These are phyloP conservation scores for Penicillium sp. DNA, from an alignment of 2,329 filamentous ascomycete species.

Conservation along the genomic window DNA sequence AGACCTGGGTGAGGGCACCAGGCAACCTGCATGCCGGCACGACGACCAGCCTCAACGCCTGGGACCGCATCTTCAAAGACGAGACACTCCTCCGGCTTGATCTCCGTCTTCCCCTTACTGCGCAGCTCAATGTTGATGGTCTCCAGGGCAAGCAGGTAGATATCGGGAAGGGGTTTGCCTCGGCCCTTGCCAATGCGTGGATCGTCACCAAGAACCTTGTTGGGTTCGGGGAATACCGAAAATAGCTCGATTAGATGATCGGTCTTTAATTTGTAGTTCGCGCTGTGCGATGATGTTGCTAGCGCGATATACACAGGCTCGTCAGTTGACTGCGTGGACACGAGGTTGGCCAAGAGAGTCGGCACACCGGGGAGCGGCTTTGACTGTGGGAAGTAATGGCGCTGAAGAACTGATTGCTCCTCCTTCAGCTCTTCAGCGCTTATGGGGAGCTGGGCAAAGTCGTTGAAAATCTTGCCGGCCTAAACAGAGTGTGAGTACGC, in stretches of 20 bases:
- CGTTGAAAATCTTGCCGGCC: slow-evolving; percentile 63
- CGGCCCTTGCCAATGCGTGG: slow-evolving; percentile 69
- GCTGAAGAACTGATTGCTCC: slow-evolving; percentile 63
- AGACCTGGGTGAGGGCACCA: slow-evolving; percentile 87
- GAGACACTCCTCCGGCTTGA: slow-evolving; percentile 81
- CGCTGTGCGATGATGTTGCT: slow-evolving; percentile 71
- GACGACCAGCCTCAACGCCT: slow-evolving; percentile 82
- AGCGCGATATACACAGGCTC: slow-evolving; percentile 73
- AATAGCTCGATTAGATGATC: slow-evolving; percentile 53
- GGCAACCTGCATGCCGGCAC: slow-evolving; percentile 90
- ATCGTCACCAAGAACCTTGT: slow-evolving; percentile 84
- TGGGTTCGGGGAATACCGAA: slow-evolving; percentile 60
- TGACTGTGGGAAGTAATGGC: slow-evolving; percentile 68
- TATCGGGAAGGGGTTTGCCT: slow-evolving; percentile 95
- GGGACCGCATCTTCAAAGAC: slow-evolving; percentile 96
- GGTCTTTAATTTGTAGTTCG: slow-evolving; percentile 77
- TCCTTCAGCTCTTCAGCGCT: slow-evolving; percentile 62
- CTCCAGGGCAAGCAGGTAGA: slow-evolving; percentile 81
- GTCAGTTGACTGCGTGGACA: slow-evolving; percentile 33
- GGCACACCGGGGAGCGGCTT: slow-evolving; percentile 75
- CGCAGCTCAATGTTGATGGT: slow-evolving; percentile 74
- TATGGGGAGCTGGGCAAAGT: slow-evolving; percentile 86
- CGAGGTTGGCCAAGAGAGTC: slow-evolving; percentile 56
- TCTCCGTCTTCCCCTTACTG: slow-evolving; percentile 54
- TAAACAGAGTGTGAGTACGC: slow-evolving; percentile 25